Percentiles rank a stretch among this genome's conserved stretches.
Conservation (phyloP, 2,329 filamentous ascomycete species). For the Aureobasidium musti region DNA sequence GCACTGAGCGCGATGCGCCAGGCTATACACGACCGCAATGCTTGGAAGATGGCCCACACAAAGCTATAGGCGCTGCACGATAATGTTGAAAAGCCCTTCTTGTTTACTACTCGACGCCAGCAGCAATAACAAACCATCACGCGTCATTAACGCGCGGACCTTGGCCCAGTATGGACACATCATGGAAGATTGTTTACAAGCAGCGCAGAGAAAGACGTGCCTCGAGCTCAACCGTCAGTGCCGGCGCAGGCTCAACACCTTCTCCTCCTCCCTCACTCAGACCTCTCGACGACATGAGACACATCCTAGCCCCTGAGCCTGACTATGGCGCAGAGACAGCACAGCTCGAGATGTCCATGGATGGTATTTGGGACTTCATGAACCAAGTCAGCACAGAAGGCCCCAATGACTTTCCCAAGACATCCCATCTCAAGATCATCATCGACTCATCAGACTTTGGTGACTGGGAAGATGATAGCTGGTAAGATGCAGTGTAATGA, state of each 20-base stretch:
- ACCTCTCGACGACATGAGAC: background rate
- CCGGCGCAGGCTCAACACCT: background rate
- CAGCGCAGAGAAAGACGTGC: background rate
- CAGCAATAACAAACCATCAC: background rate
- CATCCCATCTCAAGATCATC: conserved; percentile 13
- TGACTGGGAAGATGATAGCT: conserved; percentile 25
- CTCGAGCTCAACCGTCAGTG: conserved; percentile 9
- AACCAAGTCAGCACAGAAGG: background rate
- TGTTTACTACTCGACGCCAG: conserved; percentile 3
- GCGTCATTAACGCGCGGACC: background rate
- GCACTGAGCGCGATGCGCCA: conserved; percentile 12
- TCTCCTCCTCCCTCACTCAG: no score
- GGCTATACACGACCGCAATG: background rate
- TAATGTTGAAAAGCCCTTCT: background rate
- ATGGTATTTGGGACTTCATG: background rate
- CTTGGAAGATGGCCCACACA: background rate
- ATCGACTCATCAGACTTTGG: conserved; percentile 19
- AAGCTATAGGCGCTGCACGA: background rate
- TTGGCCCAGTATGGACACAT: background rate
- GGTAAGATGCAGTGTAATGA: background rate
- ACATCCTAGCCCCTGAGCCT: background rate
- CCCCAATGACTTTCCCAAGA: background rate
- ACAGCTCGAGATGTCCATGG: background rate
- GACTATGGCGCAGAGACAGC: background rate
- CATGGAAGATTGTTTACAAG: conserved; percentile 1